Percentiles rank a stretch among this genome's conserved stretches.
phyloP scores from a whole-genome alignment of 2,329 filamentous ascomycete genomes.

The Penicillium sp. region DNA sequence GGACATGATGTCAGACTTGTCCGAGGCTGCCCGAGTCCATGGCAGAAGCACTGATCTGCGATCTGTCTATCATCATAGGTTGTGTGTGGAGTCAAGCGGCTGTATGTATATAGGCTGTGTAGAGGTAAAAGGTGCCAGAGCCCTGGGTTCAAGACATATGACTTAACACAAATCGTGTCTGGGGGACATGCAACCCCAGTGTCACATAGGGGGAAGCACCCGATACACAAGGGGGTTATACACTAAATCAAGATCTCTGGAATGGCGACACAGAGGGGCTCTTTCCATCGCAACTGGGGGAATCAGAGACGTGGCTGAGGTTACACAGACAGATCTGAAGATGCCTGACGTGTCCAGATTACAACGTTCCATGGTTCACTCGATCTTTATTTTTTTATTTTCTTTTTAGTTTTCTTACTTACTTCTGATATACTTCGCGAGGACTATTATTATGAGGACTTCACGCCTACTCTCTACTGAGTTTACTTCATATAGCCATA shows the following conservation, averaged over 20 bases:
- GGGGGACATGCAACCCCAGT: slow-evolving; percentile 4
- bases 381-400: not conserved
- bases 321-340: slow-evolving; percentile 6
- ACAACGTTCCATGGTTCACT: slow-evolving; percentile 9
- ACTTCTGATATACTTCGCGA: not conserved
- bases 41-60: not conserved
- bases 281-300: slow-evolving; percentile 5
- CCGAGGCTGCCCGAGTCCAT: not conserved
- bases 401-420: not conserved
- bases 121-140: not conserved
- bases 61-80: not conserved
- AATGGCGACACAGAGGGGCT: not conserved
- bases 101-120: not conserved
- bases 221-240: not conserved
- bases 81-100: too few relatives aligned
- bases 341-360: slow-evolving; percentile 4
- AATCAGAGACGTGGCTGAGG: slow-evolving; percentile 7
- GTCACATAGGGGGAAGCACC: not conserved
- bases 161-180: not conserved
- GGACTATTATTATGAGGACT: too few relatives aligned
- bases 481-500: not conserved
- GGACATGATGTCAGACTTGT: slow-evolving; percentile 14
- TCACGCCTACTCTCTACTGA: not conserved
- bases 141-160: not conserved
- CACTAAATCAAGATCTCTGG: not conserved